Evolutionary conservation across 1,139 yeast species (phyloP).

Genomic region (Saccharomycopsis hybrid): DNA sequence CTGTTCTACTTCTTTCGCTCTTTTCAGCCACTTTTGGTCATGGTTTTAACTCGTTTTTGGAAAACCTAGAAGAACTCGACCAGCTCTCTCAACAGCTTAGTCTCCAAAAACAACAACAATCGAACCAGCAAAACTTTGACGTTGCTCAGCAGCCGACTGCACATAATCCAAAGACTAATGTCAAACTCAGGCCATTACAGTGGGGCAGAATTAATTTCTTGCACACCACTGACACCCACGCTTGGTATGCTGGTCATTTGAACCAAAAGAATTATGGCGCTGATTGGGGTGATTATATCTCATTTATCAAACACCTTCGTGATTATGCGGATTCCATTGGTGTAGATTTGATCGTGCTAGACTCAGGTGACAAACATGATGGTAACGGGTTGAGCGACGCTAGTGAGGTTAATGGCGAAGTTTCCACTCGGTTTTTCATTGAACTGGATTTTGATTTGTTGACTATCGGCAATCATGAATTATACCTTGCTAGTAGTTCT

Average conservation of each 20-base stretch:
- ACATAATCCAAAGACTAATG: slow-evolving; percentile 5
- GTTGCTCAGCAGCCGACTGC: neutral
- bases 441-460: slow-evolving; percentile 69
- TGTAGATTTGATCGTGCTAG: slow-evolving; percentile 67
- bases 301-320: slow-evolving; percentile 52
- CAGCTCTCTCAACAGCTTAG: neutral
- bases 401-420: slow-evolving; percentile 61
- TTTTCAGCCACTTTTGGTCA: no score
- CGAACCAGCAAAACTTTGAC: no score
- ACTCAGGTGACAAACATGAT: slow-evolving; percentile 91
- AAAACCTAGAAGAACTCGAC: neutral
- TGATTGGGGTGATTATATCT: slow-evolving; percentile 89
- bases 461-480: slow-evolving; percentile 89
- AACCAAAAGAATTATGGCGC: slow-evolving; percentile 71
- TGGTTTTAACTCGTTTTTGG: neutral
- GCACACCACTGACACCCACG: slow-evolving; percentile 95
- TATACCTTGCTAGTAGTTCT: slow-evolving; percentile 66
- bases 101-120: no score
- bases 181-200: slow-evolving; percentile 37
- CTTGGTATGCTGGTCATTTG: slow-evolving; percentile 87
- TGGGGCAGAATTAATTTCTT: slow-evolving; percentile 75
- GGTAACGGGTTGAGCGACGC: slow-evolving; percentile 86
- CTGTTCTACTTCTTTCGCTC: no score
- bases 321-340: slow-evolving; percentile 37
- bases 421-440: slow-evolving; percentile 57